phyloP scores from a whole-genome alignment of 1,139 yeast species.

The Geotrichum restrictum region DNA sequence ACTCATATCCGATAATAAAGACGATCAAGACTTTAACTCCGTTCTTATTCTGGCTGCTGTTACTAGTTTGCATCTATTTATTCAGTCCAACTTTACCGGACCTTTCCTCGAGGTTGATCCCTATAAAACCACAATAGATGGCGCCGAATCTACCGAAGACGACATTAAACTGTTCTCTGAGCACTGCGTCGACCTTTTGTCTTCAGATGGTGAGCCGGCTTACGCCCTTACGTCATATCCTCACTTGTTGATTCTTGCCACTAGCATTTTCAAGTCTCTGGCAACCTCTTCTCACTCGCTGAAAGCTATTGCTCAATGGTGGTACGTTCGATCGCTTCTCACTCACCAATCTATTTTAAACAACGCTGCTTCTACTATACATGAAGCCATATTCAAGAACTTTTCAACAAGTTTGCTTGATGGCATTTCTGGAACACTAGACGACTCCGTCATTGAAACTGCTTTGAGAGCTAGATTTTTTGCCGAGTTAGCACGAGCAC shows the following conservation, averaged over 20 bases:
- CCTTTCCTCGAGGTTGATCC: slow-evolving; percentile 53
- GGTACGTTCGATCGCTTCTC: slow-evolving; percentile 38
- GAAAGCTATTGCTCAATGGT: slow-evolving; percentile 30
- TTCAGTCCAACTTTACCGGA: slow-evolving; percentile 81
- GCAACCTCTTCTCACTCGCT: slow-evolving; percentile 10
- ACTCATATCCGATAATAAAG: neutral
- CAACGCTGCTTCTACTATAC: slow-evolving; percentile 32
- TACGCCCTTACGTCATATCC: slow-evolving; percentile 36
- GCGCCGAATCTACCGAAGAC: slow-evolving; percentile 16
- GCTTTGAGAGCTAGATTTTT: slow-evolving; percentile 40
- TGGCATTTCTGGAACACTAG: slow-evolving; percentile 22
- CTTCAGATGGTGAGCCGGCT: slow-evolving; percentile 37
- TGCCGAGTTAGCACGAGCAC: slow-evolving; percentile 57
- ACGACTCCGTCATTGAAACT: slow-evolving; percentile 27
- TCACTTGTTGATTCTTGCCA: slow-evolving; percentile 33
- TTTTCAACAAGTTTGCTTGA: slow-evolving; percentile 28
- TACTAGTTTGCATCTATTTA: slow-evolving; percentile 60
- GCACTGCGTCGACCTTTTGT: slow-evolving; percentile 24
- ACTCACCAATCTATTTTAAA: slow-evolving; percentile 39
- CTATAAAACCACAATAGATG: slow-evolving; percentile 21
- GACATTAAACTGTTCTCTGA: slow-evolving; percentile 21
- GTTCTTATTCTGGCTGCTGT: slow-evolving; percentile 27
- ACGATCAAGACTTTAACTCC: slow-evolving; percentile 15
- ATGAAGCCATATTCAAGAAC: slow-evolving; percentile 31
- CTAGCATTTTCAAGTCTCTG: slow-evolving; percentile 24